phyloP scores from a whole-genome alignment of 2,329 filamentous ascomycete species.

The Penicillium sp. region DNA sequence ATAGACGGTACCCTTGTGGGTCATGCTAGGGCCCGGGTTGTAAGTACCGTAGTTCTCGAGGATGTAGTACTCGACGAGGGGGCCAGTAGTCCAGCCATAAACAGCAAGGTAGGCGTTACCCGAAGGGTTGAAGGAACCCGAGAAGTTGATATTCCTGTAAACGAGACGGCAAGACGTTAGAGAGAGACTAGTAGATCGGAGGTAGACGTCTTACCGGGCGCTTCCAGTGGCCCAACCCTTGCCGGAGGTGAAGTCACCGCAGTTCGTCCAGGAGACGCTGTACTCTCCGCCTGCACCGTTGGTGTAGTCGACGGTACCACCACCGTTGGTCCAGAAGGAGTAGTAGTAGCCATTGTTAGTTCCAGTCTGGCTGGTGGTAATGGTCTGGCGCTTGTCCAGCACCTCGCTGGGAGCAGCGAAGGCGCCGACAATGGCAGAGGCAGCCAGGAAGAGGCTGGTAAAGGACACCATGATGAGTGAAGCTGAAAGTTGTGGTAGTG shows the following conservation, averaged over 20 bases:
- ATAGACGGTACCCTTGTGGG: slow-evolving; percentile 36
- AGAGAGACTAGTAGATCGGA: neutral
- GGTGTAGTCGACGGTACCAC: slow-evolving; percentile 47
- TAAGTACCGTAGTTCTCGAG: slow-evolving; percentile 38
- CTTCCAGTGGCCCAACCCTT: slow-evolving; percentile 61
- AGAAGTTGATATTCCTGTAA: slow-evolving; percentile 32
- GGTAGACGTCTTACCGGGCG: slow-evolving; percentile 43
- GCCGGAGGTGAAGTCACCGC: slow-evolving; percentile 38
- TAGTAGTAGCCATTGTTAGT: slow-evolving; percentile 51
- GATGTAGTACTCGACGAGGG: slow-evolving; percentile 43
- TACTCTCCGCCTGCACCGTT: slow-evolving; percentile 45
- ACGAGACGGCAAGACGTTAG: neutral
- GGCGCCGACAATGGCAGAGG: slow-evolving; percentile 22
- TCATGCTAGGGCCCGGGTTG: slow-evolving; percentile 32
- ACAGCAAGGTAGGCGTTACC: slow-evolving; percentile 38
- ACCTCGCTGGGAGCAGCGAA: slow-evolving; percentile 26
- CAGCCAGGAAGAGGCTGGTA: slow-evolving; percentile 25
- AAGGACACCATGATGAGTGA: slow-evolving; percentile 30
- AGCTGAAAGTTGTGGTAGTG: neutral
- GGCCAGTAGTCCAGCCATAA: slow-evolving; percentile 46
- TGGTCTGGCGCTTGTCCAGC: slow-evolving; percentile 16
- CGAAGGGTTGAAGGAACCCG: slow-evolving; percentile 30
- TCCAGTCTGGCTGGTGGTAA: slow-evolving; percentile 32
- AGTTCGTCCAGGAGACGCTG: slow-evolving; percentile 15
- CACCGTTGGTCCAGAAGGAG: slow-evolving; percentile 53